phyloP scores from a whole-genome alignment of 2,329 filamentous ascomycete genomes.

The Fusarium dlaminii region DNA sequence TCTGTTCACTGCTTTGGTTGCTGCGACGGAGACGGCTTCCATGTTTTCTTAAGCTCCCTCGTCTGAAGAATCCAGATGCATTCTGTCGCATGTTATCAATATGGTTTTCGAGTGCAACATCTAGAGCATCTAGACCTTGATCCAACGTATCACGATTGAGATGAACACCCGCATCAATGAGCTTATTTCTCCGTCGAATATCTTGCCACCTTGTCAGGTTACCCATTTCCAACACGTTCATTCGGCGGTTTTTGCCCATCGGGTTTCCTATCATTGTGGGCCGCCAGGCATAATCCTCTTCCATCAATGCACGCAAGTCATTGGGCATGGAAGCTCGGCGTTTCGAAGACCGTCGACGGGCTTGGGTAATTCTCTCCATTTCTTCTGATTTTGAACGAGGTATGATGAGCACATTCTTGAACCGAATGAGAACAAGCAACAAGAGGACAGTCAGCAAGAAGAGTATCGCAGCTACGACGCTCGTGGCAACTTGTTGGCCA shows the following conservation, averaged over 20 bases:
- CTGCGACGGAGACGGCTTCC: constrained; percentile 40
- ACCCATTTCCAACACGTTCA: constrained; percentile 78
- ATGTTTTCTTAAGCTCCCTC: constrained; percentile 40
- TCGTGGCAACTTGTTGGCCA: constrained; percentile 74
- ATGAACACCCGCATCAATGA: constrained; percentile 59
- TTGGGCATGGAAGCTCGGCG: constrained; percentile 55
- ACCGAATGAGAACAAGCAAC: constrained; percentile 69
- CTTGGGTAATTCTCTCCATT: constrained; percentile 62
- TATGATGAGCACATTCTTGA: constrained; percentile 73
- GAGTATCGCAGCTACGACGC: constrained; percentile 73
- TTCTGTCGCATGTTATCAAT: constrained; percentile 49
- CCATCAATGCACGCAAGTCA: constrained; percentile 52
- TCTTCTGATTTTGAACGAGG: constrained; percentile 66
- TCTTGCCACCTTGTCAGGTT: constrained; percentile 76
- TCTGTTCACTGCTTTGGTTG: constrained; percentile 44
- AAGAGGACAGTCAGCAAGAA: constrained; percentile 72
- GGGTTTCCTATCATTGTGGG: constrained; percentile 78
- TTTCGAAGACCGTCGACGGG: constrained; percentile 59
- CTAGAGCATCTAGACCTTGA: constrained; percentile 50
- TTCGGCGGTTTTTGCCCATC: constrained; percentile 71
- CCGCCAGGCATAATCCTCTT: constrained; percentile 70
- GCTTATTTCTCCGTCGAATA: constrained; percentile 69
- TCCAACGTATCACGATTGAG: constrained; percentile 50
- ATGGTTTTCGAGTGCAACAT: constrained; percentile 51
- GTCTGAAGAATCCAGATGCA: constrained; percentile 45